Conservation (phyloP, 805 yeast species). For the Pichia nakasei region DNA sequence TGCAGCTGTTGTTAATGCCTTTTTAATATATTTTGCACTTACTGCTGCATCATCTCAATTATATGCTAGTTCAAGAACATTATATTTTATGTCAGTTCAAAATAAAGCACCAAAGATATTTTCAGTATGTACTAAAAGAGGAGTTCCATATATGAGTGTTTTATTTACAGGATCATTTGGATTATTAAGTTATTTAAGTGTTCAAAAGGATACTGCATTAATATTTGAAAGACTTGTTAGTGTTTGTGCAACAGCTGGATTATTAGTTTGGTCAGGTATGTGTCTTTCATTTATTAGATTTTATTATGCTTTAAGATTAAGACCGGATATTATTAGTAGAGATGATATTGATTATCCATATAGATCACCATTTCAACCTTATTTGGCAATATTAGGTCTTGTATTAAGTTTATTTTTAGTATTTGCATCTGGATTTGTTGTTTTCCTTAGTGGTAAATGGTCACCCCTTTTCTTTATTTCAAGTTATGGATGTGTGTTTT, state of each 20-base stretch:
- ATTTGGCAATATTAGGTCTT: constrained; percentile 41
- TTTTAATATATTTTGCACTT: constrained; percentile 45
- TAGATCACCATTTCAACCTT: constrained; percentile 48
- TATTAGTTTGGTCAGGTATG: constrained; percentile 72
- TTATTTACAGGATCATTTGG: constrained; percentile 55
- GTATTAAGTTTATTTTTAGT: constrained; percentile 34
- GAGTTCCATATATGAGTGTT: constrained; percentile 70
- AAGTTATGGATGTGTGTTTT: constrained; percentile 43
- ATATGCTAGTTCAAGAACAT: constrained; percentile 52
- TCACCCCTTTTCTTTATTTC: constrained; percentile 41
- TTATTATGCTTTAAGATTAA: constrained; percentile 41
- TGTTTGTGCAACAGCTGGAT: constrained; percentile 64
- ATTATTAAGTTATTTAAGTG: constrained; percentile 49
- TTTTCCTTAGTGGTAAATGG: constrained; percentile 41
- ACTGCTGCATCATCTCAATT: constrained; percentile 51
- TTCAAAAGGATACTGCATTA: constrained; percentile 45
- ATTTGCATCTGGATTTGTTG: constrained; percentile 43
- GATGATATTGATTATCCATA: constrained; percentile 50
- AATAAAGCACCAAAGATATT: constrained; percentile 56
- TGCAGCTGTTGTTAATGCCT: constrained; percentile 43
- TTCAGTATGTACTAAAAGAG: constrained; percentile 48
- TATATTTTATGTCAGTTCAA: constrained; percentile 45
- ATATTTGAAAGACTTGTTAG: constrained; percentile 62
- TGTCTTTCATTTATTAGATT: constrained; percentile 46
- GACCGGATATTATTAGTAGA: constrained; percentile 49